Conservation (phyloP, 106 monocot genomes). For the Dendrobium catenatum region DNA sequence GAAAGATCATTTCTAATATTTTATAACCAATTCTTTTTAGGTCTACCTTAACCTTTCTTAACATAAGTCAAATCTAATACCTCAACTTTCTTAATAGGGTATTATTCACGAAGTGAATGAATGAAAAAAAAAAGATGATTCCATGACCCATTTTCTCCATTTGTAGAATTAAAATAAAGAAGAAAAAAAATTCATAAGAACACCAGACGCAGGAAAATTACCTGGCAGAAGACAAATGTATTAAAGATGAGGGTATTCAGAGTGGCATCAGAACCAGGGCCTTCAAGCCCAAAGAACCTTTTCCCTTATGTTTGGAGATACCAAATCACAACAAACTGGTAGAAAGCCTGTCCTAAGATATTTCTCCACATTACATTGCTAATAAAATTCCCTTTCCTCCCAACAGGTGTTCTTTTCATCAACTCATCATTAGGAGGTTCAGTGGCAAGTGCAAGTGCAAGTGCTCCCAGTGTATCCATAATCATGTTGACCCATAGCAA, state of each 20-base stretch:
- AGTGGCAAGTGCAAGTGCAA: constrained; percentile 66
- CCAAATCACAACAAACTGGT: constrained; percentile 86
- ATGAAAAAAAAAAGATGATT: too few species aligned
- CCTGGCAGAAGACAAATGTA: constrained; percentile 93
- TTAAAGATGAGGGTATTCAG: constrained; percentile 94
- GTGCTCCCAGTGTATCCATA: constrained; percentile 95
- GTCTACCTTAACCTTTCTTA: too few species aligned
- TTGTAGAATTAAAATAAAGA: too few species aligned
- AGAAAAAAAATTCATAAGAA: too few species aligned
- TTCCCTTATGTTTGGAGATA: constrained; percentile 78
- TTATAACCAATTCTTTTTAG: too few species aligned
- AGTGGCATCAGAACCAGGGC: constrained; percentile 44
- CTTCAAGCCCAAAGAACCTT: constrained; percentile 47
- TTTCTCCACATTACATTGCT: constrained; percentile 98
- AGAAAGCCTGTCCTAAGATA: constrained; percentile 74
- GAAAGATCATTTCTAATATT: too few species aligned
- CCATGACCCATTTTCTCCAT: too few species aligned
- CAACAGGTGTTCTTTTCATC: constrained; percentile 78
- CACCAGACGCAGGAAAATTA: constrained; percentile 14
- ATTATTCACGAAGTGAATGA: too few species aligned
- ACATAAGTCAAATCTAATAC: too few species aligned
- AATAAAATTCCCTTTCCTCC: constrained; percentile 82
- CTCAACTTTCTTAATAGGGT: too few species aligned
- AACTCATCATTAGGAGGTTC: constrained; percentile 82
- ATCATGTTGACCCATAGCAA: constrained; percentile 99